Evolutionary conservation across 78 protist species (phyloP), one percentile per base, ranked within the genome.

Genomic region (Cavenderia fasciculata): DNA sequence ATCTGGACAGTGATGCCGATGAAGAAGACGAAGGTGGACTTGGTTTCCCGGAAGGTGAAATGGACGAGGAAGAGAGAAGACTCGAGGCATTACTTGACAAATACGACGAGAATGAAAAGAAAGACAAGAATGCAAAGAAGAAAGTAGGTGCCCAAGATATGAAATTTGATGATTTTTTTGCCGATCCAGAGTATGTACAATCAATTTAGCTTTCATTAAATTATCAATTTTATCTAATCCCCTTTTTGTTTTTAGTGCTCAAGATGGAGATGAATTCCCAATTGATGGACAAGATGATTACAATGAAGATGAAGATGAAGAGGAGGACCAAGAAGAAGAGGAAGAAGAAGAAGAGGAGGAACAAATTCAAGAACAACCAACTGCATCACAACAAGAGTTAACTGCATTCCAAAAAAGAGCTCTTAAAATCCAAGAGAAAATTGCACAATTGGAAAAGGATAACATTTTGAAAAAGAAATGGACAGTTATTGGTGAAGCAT

Each of bases 11-110:
- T 10, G 93, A 72, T 8, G 92, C 77, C 49, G 69, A 51, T 16
- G 92, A 62, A 36, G 95, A 74, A 8, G 93, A 69, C 1, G 92
- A 87, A 51, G 94, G 68, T 40, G 91, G 84, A 27, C 14, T 68
- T n/a, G 78, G 16, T 19, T 85, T 86, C 49, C 72, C 86, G 40
- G 84, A 86, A 29, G 92, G 40, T 56, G 73, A 86, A 51, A 36
- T 75, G 68, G 87, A 74, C 43, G 69, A 75, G 51, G 43, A 33
- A 21, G 86, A 86, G 49, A 57, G 23, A 41, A 33, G 41, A 43
- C 27, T 66, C 6, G 87, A 65, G 19, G 40, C 59, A 66, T 49
- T 86, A 1, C 40, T 75, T 8, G 87, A 74, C 56, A 69, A 86
- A 71, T 40, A 46, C 33, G 66, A 54, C 38, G 70, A 82, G 18